phyloP scores from a whole-genome alignment of 208 protist species.

The Leptomonas pyrrhocoris region DNA sequence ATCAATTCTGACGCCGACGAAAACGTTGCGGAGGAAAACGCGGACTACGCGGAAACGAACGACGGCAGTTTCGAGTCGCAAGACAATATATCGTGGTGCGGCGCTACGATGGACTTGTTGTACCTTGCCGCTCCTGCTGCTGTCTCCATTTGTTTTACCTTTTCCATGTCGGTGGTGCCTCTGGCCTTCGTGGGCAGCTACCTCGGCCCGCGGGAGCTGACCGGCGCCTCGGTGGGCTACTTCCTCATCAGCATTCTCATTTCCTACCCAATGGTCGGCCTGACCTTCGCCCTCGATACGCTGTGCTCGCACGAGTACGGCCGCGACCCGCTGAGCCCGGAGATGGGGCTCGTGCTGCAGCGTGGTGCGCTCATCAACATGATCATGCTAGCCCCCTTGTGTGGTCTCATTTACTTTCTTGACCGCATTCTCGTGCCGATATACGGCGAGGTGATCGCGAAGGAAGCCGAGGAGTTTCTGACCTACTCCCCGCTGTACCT shows the following conservation, averaged over 20 bases:
- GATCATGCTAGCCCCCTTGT: conserved; percentile 61
- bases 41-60: conserved; percentile 28
- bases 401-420: conserved; percentile 56
- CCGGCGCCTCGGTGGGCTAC: conserved; percentile 82
- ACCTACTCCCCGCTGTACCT: conserved; percentile 68
- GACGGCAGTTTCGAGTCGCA: conserved; percentile 42
- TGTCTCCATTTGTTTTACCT: conserved; percentile 80
- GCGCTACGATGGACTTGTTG: conserved; percentile 56
- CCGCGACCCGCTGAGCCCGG: conserved; percentile 65
- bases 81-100: conserved; percentile 43
- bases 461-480: conserved; percentile 69
- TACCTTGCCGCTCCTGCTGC: conserved; percentile 69
- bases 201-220: conserved; percentile 65
- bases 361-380: conserved; percentile 78
- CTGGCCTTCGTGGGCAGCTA: conserved; percentile 80
- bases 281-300: conserved; percentile 87
- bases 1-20: conserved; percentile 47
- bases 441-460: conserved; percentile 61
- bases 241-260: conserved; percentile 76
- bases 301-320: conserved; percentile 87
- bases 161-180: conserved; percentile 75
- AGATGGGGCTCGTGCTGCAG: conserved; percentile 79
- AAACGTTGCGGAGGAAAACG: conserved; percentile 16
- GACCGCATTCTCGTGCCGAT: conserved; percentile 46
- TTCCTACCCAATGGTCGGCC: conserved; percentile 77